Evolutionary conservation across 2,329 filamentous ascomycete genomes (phyloP), one percentile per base, ranked within the genome.

Genomic region (Xylariaceae sp.): DNA sequence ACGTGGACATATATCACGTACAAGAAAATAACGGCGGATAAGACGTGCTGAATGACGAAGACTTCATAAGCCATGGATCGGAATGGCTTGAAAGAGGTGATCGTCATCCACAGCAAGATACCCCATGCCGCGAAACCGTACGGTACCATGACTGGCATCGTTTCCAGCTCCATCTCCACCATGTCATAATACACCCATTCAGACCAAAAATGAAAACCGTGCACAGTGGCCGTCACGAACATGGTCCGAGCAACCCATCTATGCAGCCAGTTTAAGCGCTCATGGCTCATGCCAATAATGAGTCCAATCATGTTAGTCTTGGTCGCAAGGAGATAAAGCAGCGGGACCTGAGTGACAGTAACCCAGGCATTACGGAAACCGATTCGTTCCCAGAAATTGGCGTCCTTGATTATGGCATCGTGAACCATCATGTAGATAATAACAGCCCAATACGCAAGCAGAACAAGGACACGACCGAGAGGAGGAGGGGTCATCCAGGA

Each of bases 191-290:
- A 72, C 22, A 77, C 76, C 83, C 85, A 89, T 64, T 85, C 78
- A 2, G 73, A 72, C 70, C 83, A 84, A 67, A 88, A 89, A 67
- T 86, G 81, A 61, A 81, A 86, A 55, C 87, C 85, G 62, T 89
- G 86, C 3, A 88, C 76, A 1, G 84, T 84, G 1, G 81, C 81
- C 0, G 83, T 87, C 15, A 88, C 71, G 34, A 89, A 78, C 71
- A 89, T 80, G 51, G 83, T 86, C 54, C 86, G 78, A 2, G 82
- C 84, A 9, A 85, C 80, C 86, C 86, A 89, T 56, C 86, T 79
- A 63, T 89, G 86, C 49, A 88, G 70, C 86, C 86, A 89, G 66
- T 87, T 88, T 54, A 89, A 72, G 8, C 83, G 77, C 69, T 89
- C 86, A 63, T 88, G 83, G 56, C 84, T 83, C 9, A 79, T 76